Evolutionary conservation across 495 filamentous ascomycete genomes (phyloP), one percentile per base, ranked within the genome.

Genomic region (Penicillium odoratum): DNA sequence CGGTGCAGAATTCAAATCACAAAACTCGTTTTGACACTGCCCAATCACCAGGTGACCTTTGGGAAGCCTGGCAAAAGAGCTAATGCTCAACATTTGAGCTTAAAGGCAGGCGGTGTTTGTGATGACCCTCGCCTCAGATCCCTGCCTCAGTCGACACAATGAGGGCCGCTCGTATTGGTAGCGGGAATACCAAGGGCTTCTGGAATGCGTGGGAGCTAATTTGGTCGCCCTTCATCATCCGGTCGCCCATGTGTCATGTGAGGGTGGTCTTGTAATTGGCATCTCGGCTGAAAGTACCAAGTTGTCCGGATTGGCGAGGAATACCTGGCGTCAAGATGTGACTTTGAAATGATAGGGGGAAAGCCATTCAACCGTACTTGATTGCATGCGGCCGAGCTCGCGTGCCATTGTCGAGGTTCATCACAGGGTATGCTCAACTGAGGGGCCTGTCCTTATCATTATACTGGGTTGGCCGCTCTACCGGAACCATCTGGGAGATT

Each of bases 371-470:
- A n/a, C 30, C 30, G 30, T 29, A 36, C 13, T 51, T 29, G 30
- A 51, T 38, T 26, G 5, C 10, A 51, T 51, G 30, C 30, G 13
- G 9, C 21, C 33, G 21, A 51, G 48, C 48, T 7, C 48, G 48
- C 16, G 33, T 51, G 18, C 30, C 18, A 51, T 29, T 51, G 8
- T 51, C 48, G 18, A 51, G 48, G 21, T 31, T 15, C 48, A n/a
- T 51, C 48, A 51, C 48, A 51, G 15, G 30, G 48, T 34, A 51
- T 51, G n/a, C 48, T 51, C 16, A 36, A 51, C 48, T 34, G 18
- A 26, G 48, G 48, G 30, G 48, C 48, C 48, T 29, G 21, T 36
- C 9, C 48, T 51, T 34, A 30, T 51, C 48, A 31, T n/a, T n/a
- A 51, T 34, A 38, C 3, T 51, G 18, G 48, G 48, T 51, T 51